Evolutionary conservation across 2,329 filamentous ascomycete genomes (phyloP).

Genomic region (Microdochium paspali): DNA sequence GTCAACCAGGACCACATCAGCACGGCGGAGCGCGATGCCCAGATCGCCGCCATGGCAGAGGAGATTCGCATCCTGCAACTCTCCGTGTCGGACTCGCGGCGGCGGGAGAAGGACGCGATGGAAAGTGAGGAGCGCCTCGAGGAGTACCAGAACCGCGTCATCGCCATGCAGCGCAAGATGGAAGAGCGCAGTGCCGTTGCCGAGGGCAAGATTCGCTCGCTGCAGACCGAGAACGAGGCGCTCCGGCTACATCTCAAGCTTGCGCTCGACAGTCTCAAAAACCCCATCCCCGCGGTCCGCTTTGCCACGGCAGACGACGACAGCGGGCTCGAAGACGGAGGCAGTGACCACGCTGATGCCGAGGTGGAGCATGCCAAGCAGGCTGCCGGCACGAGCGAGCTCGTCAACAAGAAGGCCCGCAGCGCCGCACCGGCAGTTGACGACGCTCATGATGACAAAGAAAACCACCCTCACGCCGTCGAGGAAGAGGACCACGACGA

Average conservation of each 20-base stretch:
- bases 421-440: constrained; percentile 25
- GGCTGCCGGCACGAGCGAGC: constrained; percentile 16
- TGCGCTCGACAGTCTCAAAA: constrained; percentile 77
- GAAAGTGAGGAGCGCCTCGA: constrained; percentile 78
- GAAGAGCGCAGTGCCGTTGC: constrained; percentile 85
- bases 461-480: constrained; percentile 10
- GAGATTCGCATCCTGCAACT: constrained; percentile 84
- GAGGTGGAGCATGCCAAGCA: constrained; percentile 20
- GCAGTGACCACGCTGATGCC: constrained; percentile 13
- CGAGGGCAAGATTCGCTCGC: constrained; percentile 85
- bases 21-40: constrained; percentile 84
- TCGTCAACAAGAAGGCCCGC: constrained; percentile 25
- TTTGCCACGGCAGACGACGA: constrained; percentile 17
- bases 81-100: constrained; percentile 54
- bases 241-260: constrained; percentile 80
- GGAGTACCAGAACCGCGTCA: constrained; percentile 87
- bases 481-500: constrained; percentile 36
- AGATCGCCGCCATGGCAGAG: constrained; percentile 90
- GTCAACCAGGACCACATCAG: constrained; percentile 95
- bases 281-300: constrained; percentile 66
- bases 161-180: constrained; percentile 89
- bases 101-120: constrained; percentile 60
- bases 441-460: constrained; percentile 52
- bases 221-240: constrained; percentile 86
- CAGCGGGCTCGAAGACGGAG: constrained; percentile 12